These are phyloP conservation scores for Puccinia brachypodii DNA, from an alignment of 1,284 basidiomycete genomes.

Conservation along the genomic window DNA sequence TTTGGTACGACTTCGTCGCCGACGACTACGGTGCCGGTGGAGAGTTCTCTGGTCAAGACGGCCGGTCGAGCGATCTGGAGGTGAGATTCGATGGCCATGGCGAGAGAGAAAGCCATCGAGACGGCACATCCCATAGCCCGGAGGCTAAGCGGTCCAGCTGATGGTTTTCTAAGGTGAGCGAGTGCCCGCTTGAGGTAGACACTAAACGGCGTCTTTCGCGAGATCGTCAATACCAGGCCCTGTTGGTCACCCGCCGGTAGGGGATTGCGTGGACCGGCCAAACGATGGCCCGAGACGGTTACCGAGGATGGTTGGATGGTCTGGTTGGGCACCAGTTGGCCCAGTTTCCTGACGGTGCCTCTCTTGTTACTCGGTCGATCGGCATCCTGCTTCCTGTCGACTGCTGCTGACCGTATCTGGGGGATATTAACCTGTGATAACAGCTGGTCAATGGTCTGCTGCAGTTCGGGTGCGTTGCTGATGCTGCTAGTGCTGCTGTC, in stretches of 20 bases:
- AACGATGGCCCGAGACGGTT: conserved; percentile 12
- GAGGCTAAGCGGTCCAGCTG: neutral
- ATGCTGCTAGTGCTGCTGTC: neutral
- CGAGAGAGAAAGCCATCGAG: conserved; percentile 38
- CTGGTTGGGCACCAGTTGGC: conserved; percentile 15
- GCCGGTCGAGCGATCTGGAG: neutral
- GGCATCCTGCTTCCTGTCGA: neutral
- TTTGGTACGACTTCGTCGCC: conserved; percentile 28
- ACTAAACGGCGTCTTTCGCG: conserved; percentile 25
- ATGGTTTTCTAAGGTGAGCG: neutral
- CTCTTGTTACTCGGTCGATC: neutral
- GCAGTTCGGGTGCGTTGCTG: neutral
- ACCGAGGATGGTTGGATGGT: neutral
- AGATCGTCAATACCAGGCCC: conserved; percentile 17
- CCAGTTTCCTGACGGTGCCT: conserved; percentile 12
- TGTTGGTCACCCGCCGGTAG: neutral
- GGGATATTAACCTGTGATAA: conserved; percentile 1
- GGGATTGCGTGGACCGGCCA: neutral
- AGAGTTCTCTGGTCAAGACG: conserved; percentile 3
- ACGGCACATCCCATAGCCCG: conserved; percentile 29
- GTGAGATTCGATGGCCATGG: conserved; percentile 28
- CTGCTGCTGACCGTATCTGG: neutral
- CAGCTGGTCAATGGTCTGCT: conserved; percentile 1
- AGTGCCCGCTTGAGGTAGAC: conserved; percentile 31
- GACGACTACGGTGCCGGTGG: conserved; percentile 36